A percentile compares a stretch with the other conserved stretches of the same genome.
phyloP scores from a whole-genome alignment of 768 basidiomycete species.

The Pisolithus microcarpus region DNA sequence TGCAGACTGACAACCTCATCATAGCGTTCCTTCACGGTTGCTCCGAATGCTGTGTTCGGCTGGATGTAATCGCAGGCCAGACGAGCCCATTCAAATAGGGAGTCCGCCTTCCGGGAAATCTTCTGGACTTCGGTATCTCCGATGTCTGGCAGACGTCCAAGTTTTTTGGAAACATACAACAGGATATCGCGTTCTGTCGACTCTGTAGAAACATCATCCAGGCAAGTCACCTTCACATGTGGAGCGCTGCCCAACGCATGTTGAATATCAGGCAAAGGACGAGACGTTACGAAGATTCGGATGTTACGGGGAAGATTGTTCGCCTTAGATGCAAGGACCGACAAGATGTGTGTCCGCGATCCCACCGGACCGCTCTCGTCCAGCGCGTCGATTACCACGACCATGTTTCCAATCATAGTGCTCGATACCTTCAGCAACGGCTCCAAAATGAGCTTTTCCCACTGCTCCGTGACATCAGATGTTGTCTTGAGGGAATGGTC shows the following conservation, averaged over 20 bases:
- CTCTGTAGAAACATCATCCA: neutral
- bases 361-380: neutral
- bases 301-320: no score
- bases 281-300: no score
- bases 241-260: no score
- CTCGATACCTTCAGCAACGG: no score
- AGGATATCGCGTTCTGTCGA: neutral
- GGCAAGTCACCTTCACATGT: no score
- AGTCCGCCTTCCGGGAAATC: slow-evolving; percentile 10
- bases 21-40: neutral
- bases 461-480: no score
- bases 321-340: no score
- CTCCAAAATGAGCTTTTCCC: no score
- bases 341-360: no score
- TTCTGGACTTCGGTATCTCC: neutral
- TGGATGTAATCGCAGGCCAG: slow-evolving; percentile 12
- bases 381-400: neutral
- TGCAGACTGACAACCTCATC: neutral
- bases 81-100: slow-evolving; percentile 17
- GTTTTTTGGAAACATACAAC: neutral
- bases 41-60: neutral
- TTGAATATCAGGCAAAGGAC: no score
- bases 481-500: no score
- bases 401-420: neutral
- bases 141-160: neutral